phyloP scores from a whole-genome alignment of 176 grass and related monocot genomes.

The Musa itinerans region DNA sequence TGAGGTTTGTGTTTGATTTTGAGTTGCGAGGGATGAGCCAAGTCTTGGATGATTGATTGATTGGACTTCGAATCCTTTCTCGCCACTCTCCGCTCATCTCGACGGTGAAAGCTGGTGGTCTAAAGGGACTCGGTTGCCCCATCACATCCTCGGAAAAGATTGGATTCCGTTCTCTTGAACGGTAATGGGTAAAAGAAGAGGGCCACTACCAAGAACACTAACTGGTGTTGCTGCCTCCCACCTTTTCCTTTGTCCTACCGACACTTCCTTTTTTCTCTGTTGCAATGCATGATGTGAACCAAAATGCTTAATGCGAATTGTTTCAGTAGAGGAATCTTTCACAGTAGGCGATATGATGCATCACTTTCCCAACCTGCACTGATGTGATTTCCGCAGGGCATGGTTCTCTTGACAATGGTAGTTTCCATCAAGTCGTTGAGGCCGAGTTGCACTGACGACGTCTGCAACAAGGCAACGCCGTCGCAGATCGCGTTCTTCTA shows the following conservation, averaged over 20 bases:
- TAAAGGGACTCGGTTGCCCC: neutral
- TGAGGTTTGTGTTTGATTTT: too few relatives aligned
- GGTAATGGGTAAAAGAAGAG: too few relatives aligned
- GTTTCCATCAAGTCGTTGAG: conserved; percentile 44
- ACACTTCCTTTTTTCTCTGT: too few relatives aligned
- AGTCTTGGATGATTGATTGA: neutral
- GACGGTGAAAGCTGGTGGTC: neutral
- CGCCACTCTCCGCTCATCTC: neutral
- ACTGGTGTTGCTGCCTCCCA: too few relatives aligned
- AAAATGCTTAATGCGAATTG: too few relatives aligned
- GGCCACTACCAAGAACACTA: too few relatives aligned
- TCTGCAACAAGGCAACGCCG: conserved; percentile 29
- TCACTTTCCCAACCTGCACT: too few relatives aligned
- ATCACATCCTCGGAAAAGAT: neutral
- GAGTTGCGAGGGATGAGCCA: too few relatives aligned
- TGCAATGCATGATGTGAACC: too few relatives aligned
- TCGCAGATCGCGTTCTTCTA: conserved; percentile 52
- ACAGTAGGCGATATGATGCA: neutral
- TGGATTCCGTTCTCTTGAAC: too few relatives aligned
- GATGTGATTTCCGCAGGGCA: conserved; percentile 30
- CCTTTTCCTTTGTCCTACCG: too few relatives aligned
- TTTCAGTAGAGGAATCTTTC: neutral
- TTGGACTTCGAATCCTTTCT: neutral
- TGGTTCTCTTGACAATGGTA: conserved; percentile 42
- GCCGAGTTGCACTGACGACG: conserved; percentile 28